These are phyloP conservation scores for Hansenula sp. DNA, from an alignment of 1,139 yeast species.

Conservation along the genomic window DNA sequence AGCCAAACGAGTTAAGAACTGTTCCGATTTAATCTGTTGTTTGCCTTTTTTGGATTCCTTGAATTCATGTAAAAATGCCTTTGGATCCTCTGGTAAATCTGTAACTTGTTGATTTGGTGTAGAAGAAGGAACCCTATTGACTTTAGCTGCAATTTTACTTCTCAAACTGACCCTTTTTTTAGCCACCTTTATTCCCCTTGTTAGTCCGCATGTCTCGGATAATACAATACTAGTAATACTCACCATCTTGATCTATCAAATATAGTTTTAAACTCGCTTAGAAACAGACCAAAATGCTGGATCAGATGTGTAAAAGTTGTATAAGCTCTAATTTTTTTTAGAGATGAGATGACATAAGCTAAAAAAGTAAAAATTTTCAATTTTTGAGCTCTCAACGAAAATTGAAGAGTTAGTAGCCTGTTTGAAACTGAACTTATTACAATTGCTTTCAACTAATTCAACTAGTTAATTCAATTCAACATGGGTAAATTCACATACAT, in stretches of 20 bases:
- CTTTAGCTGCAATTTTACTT: constrained; percentile 31
- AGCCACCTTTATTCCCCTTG: constrained; percentile 28
- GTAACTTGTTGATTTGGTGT: constrained; percentile 6
- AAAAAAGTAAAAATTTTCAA: constrained; percentile 4
- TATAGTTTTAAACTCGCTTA: too few relatives aligned
- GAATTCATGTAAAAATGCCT: constrained; percentile 53
- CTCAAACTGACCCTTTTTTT: constrained; percentile 46
- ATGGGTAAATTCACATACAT: constrained; percentile 32
- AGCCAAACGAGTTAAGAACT: constrained; percentile 30
- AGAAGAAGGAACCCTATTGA: background rate
- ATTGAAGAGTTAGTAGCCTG: background rate
- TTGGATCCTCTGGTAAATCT: constrained; percentile 30
- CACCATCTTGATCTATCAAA: constrained; percentile 8
- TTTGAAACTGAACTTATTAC: background rate
- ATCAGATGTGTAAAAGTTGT: too few relatives aligned
- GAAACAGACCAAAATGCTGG: too few relatives aligned
- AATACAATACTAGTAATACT: background rate
- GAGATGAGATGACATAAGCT: constrained; percentile 3
- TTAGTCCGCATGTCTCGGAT: background rate
- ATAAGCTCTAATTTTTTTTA: background rate
- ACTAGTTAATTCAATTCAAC: background rate
- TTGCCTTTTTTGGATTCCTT: constrained; percentile 55
- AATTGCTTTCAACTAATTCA: background rate
- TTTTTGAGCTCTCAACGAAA: background rate
- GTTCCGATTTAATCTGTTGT: constrained; percentile 31